Evolutionary conservation across 1,139 yeast genomes (phyloP).

Genomic region (Hansenula lynferdii): DNA sequence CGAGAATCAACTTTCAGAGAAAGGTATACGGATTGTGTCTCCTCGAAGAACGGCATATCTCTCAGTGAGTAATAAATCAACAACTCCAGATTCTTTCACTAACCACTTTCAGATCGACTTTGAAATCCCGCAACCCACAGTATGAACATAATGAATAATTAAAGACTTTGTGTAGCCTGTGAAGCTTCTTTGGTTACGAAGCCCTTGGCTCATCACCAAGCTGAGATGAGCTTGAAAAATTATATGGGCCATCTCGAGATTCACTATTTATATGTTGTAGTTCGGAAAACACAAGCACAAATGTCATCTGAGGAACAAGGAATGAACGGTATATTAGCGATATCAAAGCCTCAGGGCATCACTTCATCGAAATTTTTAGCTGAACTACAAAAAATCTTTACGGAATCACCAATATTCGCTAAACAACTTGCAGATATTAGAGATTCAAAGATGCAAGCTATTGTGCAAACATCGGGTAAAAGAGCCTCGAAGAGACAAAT

Average conservation of each 20-base stretch:
- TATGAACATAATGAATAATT: neutral
- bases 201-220: no score
- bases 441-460: slow-evolving; percentile 42
- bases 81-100: neutral
- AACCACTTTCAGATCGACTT: slow-evolving; percentile 12
- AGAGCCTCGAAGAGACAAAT: slow-evolving; percentile 38
- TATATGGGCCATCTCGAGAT: no score
- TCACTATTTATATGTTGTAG: no score
- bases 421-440: slow-evolving; percentile 46
- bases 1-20: slow-evolving; percentile 16
- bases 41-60: slow-evolving; percentile 57
- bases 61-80: slow-evolving; percentile 44
- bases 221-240: no score
- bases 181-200: neutral
- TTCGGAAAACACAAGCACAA: no score
- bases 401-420: slow-evolving; percentile 54
- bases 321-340: slow-evolving; percentile 92
- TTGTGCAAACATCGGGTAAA: slow-evolving; percentile 33
- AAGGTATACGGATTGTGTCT: slow-evolving; percentile 40
- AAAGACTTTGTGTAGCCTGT: slow-evolving; percentile 2
- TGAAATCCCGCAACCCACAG: slow-evolving; percentile 13
- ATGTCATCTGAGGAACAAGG: neutral
- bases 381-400: slow-evolving; percentile 58
- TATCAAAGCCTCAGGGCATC: slow-evolving; percentile 85
- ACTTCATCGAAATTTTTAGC: slow-evolving; percentile 71